phyloP scores from a whole-genome alignment of 73 alveolate species.

The Tetrahymena malaccensis region DNA sequence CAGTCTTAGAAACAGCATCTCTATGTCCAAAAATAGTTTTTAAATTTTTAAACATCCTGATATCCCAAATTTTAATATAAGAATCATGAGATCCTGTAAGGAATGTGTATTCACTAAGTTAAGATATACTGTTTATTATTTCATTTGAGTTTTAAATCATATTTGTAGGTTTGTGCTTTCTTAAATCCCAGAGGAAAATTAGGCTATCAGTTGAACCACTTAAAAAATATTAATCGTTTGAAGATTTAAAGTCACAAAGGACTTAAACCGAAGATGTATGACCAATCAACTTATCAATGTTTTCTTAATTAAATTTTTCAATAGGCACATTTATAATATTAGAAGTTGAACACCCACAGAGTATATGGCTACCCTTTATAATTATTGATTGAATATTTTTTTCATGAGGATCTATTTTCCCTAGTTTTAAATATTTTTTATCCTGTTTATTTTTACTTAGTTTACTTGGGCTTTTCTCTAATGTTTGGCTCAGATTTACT shows the following conservation, averaged over 20 bases:
- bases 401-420: background rate
- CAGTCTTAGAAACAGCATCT: background rate
- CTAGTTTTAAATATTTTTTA: background rate
- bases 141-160: background rate
- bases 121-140: background rate
- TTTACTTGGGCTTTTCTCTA: background rate
- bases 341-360: background rate
- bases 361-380: background rate
- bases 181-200: background rate
- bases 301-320: background rate
- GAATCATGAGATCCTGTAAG: background rate
- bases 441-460: background rate
- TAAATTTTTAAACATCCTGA: background rate
- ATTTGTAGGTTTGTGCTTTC: background rate
- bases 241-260: background rate
- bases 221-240: background rate
- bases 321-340: background rate
- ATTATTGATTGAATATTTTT: background rate
- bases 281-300: background rate
- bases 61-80: background rate
- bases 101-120: background rate
- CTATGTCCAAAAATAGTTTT: background rate
- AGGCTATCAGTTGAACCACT: background rate
- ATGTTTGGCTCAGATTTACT: background rate
- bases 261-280: background rate